Evolutionary conservation across 192 early-diverging fungal species (phyloP), one percentile per base, ranked within the genome.

Genomic region (Coemansia brasiliensis): DNA sequence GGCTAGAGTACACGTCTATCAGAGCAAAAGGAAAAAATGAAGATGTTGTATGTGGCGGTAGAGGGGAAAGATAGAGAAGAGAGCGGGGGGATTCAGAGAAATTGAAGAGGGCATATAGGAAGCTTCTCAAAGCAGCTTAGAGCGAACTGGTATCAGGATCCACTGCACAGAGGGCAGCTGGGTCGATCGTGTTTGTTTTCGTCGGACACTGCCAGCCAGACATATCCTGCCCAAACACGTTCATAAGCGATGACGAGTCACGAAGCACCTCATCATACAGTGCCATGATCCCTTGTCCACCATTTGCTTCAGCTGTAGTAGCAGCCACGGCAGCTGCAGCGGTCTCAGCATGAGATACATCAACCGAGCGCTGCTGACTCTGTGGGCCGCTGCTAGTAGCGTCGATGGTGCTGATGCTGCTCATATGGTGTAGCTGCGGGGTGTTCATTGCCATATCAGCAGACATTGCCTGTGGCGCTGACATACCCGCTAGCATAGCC

Each of bases 131-230:
- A 32, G 32, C 46, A 22, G 6, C 54, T 66, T 62, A 73, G 15
- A 79, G 60, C 37, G 65, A 55, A 43, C 54, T 69, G 53, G 75
- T 27, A 21, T 79, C 75, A n/a, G 75, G 75, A 49, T 79, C 75
- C 16, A 79, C 75, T 44, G 75, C 75, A 62, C 75, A 79, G 61
- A 79, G 50, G 64, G 75, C 75, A 15, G 75, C 75, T 35, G 75
- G 75, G 39, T 79, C 75, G 39, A 79, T 79, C 54, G 75, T 79
- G 64, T 70, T 79, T 16, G 75, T 79, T 63, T 79, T 79, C 39
- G 65, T 57, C 24, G 69, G 61, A 59, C 75, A 72, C 55, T 79
- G 75, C 75, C 75, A 79, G 65, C 75, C 75, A 24, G 75, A 49
- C 27, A 72, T 35, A 55, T 79, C 75, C 50, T 79, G 75, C 0